phyloP scores from a whole-genome alignment of 257 asterid genomes.

The Datura wrightii region DNA sequence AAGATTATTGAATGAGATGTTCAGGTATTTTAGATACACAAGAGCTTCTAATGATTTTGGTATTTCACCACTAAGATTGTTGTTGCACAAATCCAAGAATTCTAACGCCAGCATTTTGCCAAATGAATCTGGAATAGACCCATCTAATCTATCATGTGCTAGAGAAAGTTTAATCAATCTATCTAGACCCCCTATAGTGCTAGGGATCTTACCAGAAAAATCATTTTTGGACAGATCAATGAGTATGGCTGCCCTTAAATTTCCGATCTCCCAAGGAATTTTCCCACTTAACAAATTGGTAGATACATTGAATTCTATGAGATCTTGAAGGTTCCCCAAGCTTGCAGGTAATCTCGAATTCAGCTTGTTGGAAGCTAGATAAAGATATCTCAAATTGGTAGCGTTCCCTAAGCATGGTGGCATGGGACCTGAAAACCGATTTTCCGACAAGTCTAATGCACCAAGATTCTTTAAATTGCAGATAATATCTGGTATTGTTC shows the following conservation, averaged over 20 bases:
- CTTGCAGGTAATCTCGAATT: background rate
- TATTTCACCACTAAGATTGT: conserved; percentile 21
- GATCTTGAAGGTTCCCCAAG: background rate
- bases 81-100: background rate
- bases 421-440: background rate
- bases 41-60: background rate
- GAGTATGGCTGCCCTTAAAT: background rate
- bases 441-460: background rate
- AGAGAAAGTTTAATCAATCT: background rate
- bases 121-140: conserved; percentile 6
- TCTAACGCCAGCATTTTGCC: background rate
- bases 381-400: background rate
- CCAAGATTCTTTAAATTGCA: conserved; percentile 11
- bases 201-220: background rate
- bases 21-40: background rate
- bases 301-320: background rate
- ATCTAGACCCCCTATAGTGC: background rate
- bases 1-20: background rate
- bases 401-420: background rate
- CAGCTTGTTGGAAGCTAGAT: background rate
- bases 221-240: background rate
- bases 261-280: background rate
- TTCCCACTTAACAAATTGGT: background rate
- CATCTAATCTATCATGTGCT: background rate
- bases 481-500: background rate